Evolutionary conservation across 345 rosid species (phyloP), one percentile per base, ranked within the genome.

Genomic region (Alliaria petiolata): DNA sequence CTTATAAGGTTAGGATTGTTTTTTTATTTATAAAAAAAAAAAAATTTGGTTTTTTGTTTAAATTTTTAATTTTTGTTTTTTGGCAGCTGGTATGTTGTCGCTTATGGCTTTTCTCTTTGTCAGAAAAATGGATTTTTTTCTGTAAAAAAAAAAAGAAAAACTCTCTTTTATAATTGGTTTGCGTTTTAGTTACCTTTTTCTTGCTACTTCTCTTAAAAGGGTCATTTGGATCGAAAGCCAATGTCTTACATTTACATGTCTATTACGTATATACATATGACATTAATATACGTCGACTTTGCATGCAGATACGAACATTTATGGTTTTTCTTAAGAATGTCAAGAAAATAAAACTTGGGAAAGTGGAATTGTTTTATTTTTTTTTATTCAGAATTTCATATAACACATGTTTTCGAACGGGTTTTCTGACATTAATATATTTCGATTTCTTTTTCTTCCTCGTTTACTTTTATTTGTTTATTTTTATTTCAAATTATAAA

Each of bases 221-320:
- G 42, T 65, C 53, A 38, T 47, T 30, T 66, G 67, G 72, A 58
- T 74, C 72, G 67, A 74, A 58, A 66, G 61, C 62, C 67, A 58
- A 65, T 66, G 78, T 66, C 46, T 74, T 60, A 38, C n/a, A 26
- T 52, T 74, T 60, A 38, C 61, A 64, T 72, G 76, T 52, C 69
- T 20, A 51, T 60, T 62, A 26, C n/a, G 30, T 52, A 4, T 26
- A 35, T 60, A 35, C 49, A 38, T n/a, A n/a, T n/a, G 8, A 54
- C 1, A 22, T n/a, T n/a, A n/a, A 57, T 38, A 43, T 60, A 74
- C 63, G 68, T 74, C 62, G 56, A 67, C 69, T 59, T 51, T 74
- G 78, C 73, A 59, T 74, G 73, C 56, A 67, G 39, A 40, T 10
- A 17, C 71, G n/a, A 56, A 64, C n/a, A 9, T 1, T 40, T 71